These are phyloP conservation scores for Euphrasia confusa DNA, from an alignment of 257 asterid genomes.

Conservation along the genomic window DNA sequence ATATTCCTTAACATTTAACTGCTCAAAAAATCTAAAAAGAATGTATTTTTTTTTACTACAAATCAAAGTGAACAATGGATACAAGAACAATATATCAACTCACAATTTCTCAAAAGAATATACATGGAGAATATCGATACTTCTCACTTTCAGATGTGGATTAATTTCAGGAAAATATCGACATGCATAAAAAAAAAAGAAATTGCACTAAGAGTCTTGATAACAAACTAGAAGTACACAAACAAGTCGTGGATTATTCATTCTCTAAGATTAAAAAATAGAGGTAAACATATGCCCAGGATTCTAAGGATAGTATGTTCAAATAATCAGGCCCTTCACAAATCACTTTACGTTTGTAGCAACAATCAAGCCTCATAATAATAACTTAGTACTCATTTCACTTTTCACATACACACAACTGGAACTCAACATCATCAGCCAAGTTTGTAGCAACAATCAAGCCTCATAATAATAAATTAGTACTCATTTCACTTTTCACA, in stretches of 20 bases:
- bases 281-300: background rate
- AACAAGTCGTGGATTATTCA: background rate
- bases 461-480: background rate
- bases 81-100: too few species aligned
- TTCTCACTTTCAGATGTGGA: too few species aligned
- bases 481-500: background rate
- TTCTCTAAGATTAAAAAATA: too few species aligned
- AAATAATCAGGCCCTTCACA: constrained; percentile 11
- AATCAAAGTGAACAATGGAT: too few species aligned
- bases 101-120: too few species aligned
- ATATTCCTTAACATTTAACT: too few species aligned
- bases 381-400: constrained; percentile 1
- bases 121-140: too few species aligned
- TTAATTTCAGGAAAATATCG: too few species aligned
- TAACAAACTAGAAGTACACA: background rate
- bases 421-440: background rate
- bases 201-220: background rate
- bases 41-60: too few species aligned
- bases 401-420: background rate
- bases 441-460: background rate
- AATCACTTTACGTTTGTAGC: background rate
- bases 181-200: too few species aligned
- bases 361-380: constrained; percentile 1
- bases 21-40: too few species aligned
- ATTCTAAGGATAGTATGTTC: background rate